Conservation (phyloP, 139 green algal genomes). For the Coelastrella sp. region DNA sequence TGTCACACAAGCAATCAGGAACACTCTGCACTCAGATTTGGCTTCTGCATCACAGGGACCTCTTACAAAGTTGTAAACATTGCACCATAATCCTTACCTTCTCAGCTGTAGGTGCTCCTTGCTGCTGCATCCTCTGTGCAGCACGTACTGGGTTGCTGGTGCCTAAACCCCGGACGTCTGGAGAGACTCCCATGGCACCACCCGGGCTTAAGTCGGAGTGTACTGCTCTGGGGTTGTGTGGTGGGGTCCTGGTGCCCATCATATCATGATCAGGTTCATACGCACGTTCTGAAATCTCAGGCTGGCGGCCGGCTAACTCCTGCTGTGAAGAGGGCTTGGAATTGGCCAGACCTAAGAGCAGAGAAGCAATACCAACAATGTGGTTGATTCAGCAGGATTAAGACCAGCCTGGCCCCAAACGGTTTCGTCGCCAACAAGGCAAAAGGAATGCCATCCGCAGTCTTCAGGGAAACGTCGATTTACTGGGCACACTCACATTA, state of each 20-base stretch:
- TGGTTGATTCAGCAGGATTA: not conserved
- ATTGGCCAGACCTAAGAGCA: not conserved
- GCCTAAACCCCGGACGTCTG: not conserved
- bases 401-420: not conserved
- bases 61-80: too few species aligned
- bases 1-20: too few species aligned
- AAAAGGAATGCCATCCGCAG: too few species aligned
- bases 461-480: too few species aligned
- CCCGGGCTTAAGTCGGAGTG: not conserved
- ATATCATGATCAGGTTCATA: not conserved
- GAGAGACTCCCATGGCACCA: not conserved
- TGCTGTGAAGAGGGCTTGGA: constrained; percentile 20
- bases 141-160: not conserved
- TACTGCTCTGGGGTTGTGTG: not conserved
- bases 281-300: not conserved
- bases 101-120: constrained; percentile 8
- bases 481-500: too few species aligned
- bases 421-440: too few species aligned
- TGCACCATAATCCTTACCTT: not conserved
- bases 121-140: constrained; percentile 10
- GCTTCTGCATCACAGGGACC: too few species aligned
- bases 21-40: too few species aligned
- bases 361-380: not conserved
- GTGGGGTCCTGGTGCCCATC: not conserved
- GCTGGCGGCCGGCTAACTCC: not conserved